Base-by-base conservation (phyloP, 305 asterid genomes). In the Fraxinus latifolia region DNA sequence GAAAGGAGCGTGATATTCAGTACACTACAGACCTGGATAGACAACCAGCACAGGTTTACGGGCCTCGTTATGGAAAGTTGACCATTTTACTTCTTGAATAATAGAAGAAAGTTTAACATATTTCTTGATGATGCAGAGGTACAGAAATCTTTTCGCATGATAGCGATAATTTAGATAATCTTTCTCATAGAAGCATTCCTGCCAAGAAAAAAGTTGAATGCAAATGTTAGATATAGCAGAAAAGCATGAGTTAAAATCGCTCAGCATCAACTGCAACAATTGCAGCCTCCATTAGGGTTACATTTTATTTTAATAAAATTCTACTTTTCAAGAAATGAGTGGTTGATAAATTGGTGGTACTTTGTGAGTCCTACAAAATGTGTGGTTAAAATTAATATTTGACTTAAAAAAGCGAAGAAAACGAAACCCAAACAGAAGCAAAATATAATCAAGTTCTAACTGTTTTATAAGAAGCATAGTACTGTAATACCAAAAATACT, bases 141-240 rank as follows among this genome's bases (percentile, higher is more conserved):
- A 96, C 36, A 96, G 97, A 84, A 88, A 93, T 86, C 99, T 90
- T 84, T 96, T 96, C 37, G 98, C 93, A 88, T 96, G 98, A 88
- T 96, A 96, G 29, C 99, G 95, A 81, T 96, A 86, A 87, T 96
- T 96, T 78, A 96, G 89, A 89, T 90, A 94, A 87, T 96, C 99
- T 85, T 96, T 96, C 83, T 93, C 98, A 73, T 91, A 94, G 87
- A 96, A 96, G 90, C 98, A 92, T 85, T 90, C 98, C 99, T 96
- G 93, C 73, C 89, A 89, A 47, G 62, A 37, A n/a, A 80, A 32
- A 74, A 83, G 74, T 58, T 42, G 60, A 42, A 68, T 21, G 55
- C 80, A 33, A 74, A 44, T 39, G 29, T 50, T 19, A 77, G 31
- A 68, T 53, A 47, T 74, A 73, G 34, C 81, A 76, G 31, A 70